phyloP scores from a whole-genome alignment of 1,284 basidiomycete genomes.

The Ganoderma sinense region DNA sequence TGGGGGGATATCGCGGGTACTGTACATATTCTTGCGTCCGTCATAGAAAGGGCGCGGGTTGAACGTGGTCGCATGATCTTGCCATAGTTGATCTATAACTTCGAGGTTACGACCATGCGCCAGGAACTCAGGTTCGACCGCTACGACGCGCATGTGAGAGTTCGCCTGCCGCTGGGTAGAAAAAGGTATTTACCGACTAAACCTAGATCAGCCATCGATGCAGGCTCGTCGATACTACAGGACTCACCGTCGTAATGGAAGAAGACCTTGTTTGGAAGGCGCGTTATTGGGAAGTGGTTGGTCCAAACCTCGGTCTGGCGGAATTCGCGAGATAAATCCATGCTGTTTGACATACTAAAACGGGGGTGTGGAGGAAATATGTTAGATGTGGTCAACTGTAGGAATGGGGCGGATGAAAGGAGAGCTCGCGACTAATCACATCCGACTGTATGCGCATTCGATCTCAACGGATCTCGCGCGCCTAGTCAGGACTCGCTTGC shows the following conservation, averaged over 20 bases:
- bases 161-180: neutral
- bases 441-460: neutral
- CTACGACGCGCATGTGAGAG: slow-evolving; percentile 6
- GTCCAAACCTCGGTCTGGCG: slow-evolving; percentile 22
- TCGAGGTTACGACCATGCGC: slow-evolving; percentile 28
- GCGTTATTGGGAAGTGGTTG: slow-evolving; percentile 31
- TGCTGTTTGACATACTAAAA: neutral
- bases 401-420: neutral
- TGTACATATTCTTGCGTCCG: slow-evolving; percentile 35
- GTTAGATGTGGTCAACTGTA: neutral
- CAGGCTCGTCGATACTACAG: neutral
- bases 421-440: slow-evolving; percentile 8
- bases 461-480: slow-evolving; percentile 13
- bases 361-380: neutral
- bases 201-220: neutral
- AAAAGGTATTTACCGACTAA: slow-evolving; percentile 15
- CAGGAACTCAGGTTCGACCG: slow-evolving; percentile 15
- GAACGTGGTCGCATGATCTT: slow-evolving; percentile 28
- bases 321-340: neutral
- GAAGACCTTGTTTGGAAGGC: slow-evolving; percentile 21
- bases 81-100: slow-evolving; percentile 32
- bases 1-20: slow-evolving; percentile 12
- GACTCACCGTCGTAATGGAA: slow-evolving; percentile 38
- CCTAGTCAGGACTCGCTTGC: neutral
- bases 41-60: slow-evolving; percentile 34